Percentiles rank a stretch among this genome's conserved stretches.
Conservation (phyloP, 2,329 filamentous ascomycete genomes). For the Trichoderma lentiforme region DNA sequence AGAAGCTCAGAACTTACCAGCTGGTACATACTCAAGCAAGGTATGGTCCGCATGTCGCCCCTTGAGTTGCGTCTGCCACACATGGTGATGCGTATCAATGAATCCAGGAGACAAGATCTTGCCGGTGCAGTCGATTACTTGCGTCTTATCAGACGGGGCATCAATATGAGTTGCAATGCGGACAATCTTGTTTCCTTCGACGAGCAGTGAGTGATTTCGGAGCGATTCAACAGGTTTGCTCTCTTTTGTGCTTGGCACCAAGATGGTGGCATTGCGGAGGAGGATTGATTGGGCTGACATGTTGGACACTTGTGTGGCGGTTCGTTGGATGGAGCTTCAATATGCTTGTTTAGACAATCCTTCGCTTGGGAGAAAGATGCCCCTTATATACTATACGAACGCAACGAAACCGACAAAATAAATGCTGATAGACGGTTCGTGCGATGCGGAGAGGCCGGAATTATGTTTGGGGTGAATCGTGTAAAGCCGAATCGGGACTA, state of each 20-base stretch:
- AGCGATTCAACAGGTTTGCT: neutral
- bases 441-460: neutral
- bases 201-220: neutral
- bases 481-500: neutral
- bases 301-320: neutral
- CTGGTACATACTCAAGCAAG: constrained; percentile 3
- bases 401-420: neutral
- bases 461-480: neutral
- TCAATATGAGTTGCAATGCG: constrained; percentile 1
- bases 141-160: neutral
- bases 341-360: neutral
- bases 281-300: constrained; percentile 4
- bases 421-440: neutral
- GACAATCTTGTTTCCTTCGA: constrained; percentile 3
- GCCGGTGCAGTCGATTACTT: constrained; percentile 33
- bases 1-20: neutral
- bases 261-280: constrained; percentile 10
- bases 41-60: constrained; percentile 3
- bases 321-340: neutral
- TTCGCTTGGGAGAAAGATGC: no score
- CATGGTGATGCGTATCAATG: constrained; percentile 43
- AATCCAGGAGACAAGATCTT: constrained; percentile 42
- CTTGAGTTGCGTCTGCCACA: constrained; percentile 41
- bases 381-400: neutral
- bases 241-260: neutral